Evolutionary conservation across 2,329 filamentous ascomycete species (phyloP).

Genomic region (Aspergillus bombycis): DNA sequence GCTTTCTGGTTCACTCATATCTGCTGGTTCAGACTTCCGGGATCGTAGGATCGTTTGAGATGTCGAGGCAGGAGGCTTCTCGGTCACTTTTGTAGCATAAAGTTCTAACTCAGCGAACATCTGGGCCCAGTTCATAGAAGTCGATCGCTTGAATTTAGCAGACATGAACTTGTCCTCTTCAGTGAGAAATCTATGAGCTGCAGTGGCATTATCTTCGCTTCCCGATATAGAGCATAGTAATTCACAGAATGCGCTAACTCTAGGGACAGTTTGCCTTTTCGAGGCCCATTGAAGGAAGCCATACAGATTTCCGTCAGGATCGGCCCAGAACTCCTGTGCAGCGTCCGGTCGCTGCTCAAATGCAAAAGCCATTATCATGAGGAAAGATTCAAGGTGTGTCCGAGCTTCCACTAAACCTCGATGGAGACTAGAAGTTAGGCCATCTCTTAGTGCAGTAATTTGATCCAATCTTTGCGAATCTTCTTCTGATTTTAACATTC

Average conservation of each 20-base stretch:
- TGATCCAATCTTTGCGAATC: slow-evolving; percentile 70
- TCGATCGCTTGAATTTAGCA: slow-evolving; percentile 77
- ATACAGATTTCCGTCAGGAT: slow-evolving; percentile 88
- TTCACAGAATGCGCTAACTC: slow-evolving; percentile 94
- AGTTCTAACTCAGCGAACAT: slow-evolving; percentile 89
- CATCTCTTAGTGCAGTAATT: slow-evolving; percentile 49
- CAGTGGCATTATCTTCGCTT: slow-evolving; percentile 78
- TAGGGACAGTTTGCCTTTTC: slow-evolving; percentile 88
- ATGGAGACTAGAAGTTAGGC: slow-evolving; percentile 44
- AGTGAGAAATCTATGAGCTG: slow-evolving; percentile 84
- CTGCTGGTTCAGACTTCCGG: slow-evolving; percentile 64
- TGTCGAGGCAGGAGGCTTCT: slow-evolving; percentile 60
- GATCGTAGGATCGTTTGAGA: slow-evolving; percentile 60
- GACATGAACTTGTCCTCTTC: slow-evolving; percentile 77
- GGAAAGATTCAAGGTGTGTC: slow-evolving; percentile 79
- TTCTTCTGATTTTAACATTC: slow-evolving; percentile 83
- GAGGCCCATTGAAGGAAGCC: slow-evolving; percentile 99
- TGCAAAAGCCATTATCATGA: slow-evolving; percentile 88
- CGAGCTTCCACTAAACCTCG: slow-evolving; percentile 46
- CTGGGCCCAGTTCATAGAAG: slow-evolving; percentile 88
- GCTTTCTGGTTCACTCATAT: slow-evolving; percentile 87
- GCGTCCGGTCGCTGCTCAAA: slow-evolving; percentile 85
- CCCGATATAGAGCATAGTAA: slow-evolving; percentile 88
- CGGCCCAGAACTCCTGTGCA: slow-evolving; percentile 86
- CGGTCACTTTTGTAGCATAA: slow-evolving; percentile 77